phyloP scores from a whole-genome alignment of 345 rosid species.

The Citrus trifoliata region DNA sequence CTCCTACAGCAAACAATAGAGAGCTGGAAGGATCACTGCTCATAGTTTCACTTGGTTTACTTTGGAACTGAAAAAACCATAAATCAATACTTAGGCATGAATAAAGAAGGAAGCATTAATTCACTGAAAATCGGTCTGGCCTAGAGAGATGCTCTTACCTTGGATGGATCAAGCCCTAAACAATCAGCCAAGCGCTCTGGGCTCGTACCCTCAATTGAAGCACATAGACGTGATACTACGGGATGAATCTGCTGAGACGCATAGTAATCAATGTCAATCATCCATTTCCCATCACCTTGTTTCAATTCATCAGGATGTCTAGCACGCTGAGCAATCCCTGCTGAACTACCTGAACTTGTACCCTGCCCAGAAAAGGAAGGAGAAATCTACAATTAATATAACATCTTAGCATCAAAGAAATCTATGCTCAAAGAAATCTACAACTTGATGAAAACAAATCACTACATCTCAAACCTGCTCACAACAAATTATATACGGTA shows the following conservation, averaged over 20 bases:
- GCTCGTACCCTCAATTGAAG: slow-evolving; percentile 95
- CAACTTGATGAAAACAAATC: neutral
- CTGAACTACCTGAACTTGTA: slow-evolving; percentile 46
- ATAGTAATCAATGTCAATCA: slow-evolving; percentile 96
- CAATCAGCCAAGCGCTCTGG: slow-evolving; percentile 95
- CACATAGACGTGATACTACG: slow-evolving; percentile 89
- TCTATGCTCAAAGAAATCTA: neutral
- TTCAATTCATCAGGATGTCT: slow-evolving; percentile 94
- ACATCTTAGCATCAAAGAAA: neutral
- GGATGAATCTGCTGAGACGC: slow-evolving; percentile 99
- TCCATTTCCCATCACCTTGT: slow-evolving; percentile 76
- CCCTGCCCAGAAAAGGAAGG: slow-evolving; percentile 46
- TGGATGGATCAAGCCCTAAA: slow-evolving; percentile 93
- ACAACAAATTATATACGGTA: slow-evolving; percentile 87
- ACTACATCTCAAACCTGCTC: slow-evolving; percentile 68
- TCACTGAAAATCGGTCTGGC: neutral
- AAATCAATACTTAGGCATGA: neutral
- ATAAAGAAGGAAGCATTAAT: neutral
- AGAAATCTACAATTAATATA: slow-evolving; percentile 2
- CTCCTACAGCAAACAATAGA: slow-evolving; percentile 58
- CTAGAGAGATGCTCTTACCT: slow-evolving; percentile 46
- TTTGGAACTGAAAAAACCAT: slow-evolving; percentile 54
- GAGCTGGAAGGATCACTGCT: slow-evolving; percentile 50
- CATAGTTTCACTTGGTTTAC: slow-evolving; percentile 48
- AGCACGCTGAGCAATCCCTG: slow-evolving; percentile 91